phyloP scores from a whole-genome alignment of 2,329 filamentous ascomycete species.

The Colletotrichum chlorophyti region DNA sequence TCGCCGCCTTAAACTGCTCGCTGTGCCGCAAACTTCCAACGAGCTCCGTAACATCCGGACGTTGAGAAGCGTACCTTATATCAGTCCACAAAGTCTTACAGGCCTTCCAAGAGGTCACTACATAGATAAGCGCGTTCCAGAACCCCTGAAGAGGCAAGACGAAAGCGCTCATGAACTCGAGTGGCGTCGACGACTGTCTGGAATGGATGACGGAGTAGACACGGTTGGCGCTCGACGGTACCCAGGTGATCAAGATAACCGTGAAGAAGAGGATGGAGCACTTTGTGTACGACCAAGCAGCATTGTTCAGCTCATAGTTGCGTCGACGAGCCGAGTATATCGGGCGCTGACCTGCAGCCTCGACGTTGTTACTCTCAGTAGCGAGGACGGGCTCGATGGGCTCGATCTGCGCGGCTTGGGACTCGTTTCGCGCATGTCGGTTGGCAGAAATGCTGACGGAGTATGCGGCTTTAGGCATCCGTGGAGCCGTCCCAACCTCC shows the following conservation, averaged over 20 bases:
- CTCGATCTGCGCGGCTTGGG: too few relatives aligned
- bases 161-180: conserved; percentile 75
- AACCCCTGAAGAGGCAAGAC: conserved; percentile 84
- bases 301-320: conserved; percentile 63
- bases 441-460: conserved; percentile 53
- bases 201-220: conserved; percentile 72
- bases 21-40: conserved; percentile 34
- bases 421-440: conserved; percentile 31
- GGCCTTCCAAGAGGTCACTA: conserved; percentile 71
- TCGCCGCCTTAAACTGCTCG: conserved; percentile 40
- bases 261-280: conserved; percentile 76
- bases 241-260: conserved; percentile 75
- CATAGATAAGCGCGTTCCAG: conserved; percentile 84
- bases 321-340: conserved; percentile 40
- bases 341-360: conserved; percentile 31
- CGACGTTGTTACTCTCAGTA: conserved; percentile 33
- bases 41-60: conserved; percentile 43
- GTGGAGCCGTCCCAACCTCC: conserved; percentile 6
- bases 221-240: conserved; percentile 79
- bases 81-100: conserved; percentile 57
- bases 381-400: conserved; percentile 36
- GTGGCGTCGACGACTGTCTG: conserved; percentile 56
- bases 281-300: conserved; percentile 74
- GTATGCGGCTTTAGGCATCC: conserved; percentile 37
- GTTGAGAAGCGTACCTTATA: conserved; percentile 36